These are phyloP conservation scores for Pisolithus albus DNA, from an alignment of 768 basidiomycete species.

Conservation along the genomic window DNA sequence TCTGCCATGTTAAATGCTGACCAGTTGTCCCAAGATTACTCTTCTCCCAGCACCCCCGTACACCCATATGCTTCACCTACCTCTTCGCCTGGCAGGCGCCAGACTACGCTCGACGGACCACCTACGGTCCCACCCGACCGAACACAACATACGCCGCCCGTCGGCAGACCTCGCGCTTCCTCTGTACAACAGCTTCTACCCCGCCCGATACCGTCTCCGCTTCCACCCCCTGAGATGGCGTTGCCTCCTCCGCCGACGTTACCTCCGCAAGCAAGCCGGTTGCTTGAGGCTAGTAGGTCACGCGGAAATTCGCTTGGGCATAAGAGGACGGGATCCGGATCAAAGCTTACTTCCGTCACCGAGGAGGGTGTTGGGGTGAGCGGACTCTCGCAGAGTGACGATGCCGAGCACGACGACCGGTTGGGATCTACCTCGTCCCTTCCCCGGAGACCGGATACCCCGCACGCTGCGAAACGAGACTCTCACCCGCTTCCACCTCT, in stretches of 20 bases:
- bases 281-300: slow-evolving; percentile 34
- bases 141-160: slow-evolving; percentile 17
- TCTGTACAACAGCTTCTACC: slow-evolving; percentile 59
- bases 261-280: slow-evolving; percentile 24
- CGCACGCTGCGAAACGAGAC: slow-evolving; percentile 40
- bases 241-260: slow-evolving; percentile 22
- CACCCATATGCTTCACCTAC: slow-evolving; percentile 53
- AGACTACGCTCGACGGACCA: slow-evolving; percentile 25
- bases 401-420: slow-evolving; percentile 19
- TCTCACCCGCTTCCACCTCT: slow-evolving; percentile 65
- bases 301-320: slow-evolving; percentile 50
- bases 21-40: slow-evolving; percentile 25
- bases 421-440: slow-evolving; percentile 25
- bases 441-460: slow-evolving; percentile 34
- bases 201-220: slow-evolving; percentile 58
- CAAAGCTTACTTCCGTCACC: slow-evolving; percentile 51
- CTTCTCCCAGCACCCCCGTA: slow-evolving; percentile 12
- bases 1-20: slow-evolving; percentile 36
- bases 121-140: slow-evolving; percentile 30
- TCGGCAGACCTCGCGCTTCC: slow-evolving; percentile 43
- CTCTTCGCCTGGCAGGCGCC: slow-evolving; percentile 19
- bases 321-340: slow-evolving; percentile 47
- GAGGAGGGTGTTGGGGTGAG: slow-evolving; percentile 48
- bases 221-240: slow-evolving; percentile 41
- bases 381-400: slow-evolving; percentile 23